A percentile compares a stretch with the other conserved stretches of the same genome.
Evolutionary conservation across 768 basidiomycete species (phyloP).

Genomic region (Naganishia onofrii): DNA sequence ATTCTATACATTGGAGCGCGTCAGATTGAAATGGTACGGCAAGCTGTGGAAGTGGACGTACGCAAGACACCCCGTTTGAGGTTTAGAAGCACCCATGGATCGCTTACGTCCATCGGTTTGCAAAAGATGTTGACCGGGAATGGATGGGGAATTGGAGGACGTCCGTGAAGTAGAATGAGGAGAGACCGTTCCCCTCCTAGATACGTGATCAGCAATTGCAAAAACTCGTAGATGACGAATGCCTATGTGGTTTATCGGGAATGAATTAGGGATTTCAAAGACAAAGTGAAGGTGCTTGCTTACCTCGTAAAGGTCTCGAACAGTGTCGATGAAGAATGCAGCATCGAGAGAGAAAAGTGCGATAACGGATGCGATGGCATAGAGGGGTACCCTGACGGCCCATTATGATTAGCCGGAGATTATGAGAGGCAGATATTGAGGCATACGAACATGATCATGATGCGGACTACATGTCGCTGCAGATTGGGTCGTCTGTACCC

Average conservation of each 20-base stretch:
- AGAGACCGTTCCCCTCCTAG: slow-evolving; percentile 87
- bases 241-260: slow-evolving; percentile 40
- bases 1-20: slow-evolving; percentile 61
- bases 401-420: background rate
- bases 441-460: slow-evolving; percentile 76
- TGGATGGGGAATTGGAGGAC: slow-evolving; percentile 79
- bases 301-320: slow-evolving; percentile 95
- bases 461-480: slow-evolving; percentile 81
- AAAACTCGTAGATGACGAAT: slow-evolving; percentile 53
- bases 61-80: slow-evolving; percentile 93
- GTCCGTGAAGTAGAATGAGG: slow-evolving; percentile 84
- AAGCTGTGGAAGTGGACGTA: slow-evolving; percentile 53
- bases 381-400: slow-evolving; percentile 63
- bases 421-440: slow-evolving; percentile 51
- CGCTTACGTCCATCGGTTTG: slow-evolving; percentile 83
- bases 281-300: slow-evolving; percentile 52
- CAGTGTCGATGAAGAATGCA: slow-evolving; percentile 91
- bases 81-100: slow-evolving; percentile 89
- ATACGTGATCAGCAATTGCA: slow-evolving; percentile 47
- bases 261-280: slow-evolving; percentile 49
- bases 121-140: slow-evolving; percentile 83
- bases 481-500: slow-evolving; percentile 49
- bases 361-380: slow-evolving; percentile 84
- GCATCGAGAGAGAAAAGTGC: slow-evolving; percentile 90
- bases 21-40: background rate